phyloP scores from a whole-genome alignment of 768 basidiomycete genomes.

The Tulasnella sp. region DNA sequence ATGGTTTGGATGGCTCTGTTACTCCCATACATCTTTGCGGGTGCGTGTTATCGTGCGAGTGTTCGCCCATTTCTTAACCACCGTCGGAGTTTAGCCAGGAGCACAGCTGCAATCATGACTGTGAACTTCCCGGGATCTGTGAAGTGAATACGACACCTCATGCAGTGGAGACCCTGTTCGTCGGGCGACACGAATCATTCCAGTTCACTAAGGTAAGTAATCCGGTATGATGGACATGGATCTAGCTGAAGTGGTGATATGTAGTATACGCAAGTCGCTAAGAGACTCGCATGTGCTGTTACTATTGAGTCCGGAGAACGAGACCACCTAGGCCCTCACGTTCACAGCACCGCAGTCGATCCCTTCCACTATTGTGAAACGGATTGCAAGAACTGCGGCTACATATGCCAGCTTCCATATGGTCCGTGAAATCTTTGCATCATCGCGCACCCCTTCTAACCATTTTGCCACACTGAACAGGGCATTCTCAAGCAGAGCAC shows the following conservation, averaged over 20 bases:
- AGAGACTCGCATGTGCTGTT: constrained; percentile 41
- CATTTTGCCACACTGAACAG: constrained; percentile 26
- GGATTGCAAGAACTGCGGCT: constrained; percentile 45
- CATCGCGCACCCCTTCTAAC: neutral
- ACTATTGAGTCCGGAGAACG: constrained; percentile 35
- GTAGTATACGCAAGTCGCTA: constrained; percentile 33
- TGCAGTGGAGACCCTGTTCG: constrained; percentile 52
- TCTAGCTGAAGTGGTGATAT: neutral
- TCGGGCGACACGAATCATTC: constrained; percentile 48
- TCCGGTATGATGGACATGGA: neutral
- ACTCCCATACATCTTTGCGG: constrained; percentile 44
- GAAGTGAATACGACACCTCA: constrained; percentile 49
- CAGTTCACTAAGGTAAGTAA: constrained; percentile 48
- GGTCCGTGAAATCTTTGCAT: constrained; percentile 29
- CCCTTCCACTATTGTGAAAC: constrained; percentile 47
- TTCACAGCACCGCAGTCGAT: constrained; percentile 36
- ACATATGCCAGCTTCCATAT: constrained; percentile 47
- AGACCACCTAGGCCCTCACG: constrained; percentile 40
- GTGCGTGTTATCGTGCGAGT: too few relatives aligned
- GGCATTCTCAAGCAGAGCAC: constrained; percentile 49
- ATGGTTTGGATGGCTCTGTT: constrained; percentile 33
- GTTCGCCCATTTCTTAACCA: neutral
- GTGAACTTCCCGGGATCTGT: constrained; percentile 41
- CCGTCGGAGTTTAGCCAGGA: constrained; percentile 33
- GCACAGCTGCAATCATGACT: constrained; percentile 38